Evolutionary conservation across 2,329 filamentous ascomycete genomes (phyloP).

Genomic region (Pseudopithomyces maydicus): DNA sequence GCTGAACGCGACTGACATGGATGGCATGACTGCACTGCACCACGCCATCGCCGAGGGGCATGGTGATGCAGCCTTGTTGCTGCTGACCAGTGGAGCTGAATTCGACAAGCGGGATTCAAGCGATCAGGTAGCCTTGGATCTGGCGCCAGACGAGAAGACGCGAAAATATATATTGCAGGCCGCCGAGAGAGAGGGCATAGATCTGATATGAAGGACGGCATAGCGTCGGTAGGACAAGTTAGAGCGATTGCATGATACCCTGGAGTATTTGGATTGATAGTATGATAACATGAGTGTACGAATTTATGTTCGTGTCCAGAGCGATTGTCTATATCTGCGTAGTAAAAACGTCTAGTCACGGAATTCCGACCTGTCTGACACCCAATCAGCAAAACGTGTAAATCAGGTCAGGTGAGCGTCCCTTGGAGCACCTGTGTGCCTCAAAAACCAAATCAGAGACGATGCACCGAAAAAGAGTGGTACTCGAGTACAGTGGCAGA

Average conservation of each 20-base stretch:
- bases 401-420: too few species aligned
- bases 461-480: too few species aligned
- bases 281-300: background rate
- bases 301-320: background rate
- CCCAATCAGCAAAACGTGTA: too few species aligned
- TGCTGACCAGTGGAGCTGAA: constrained; percentile 86
- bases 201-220: constrained; percentile 46
- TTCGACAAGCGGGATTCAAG: constrained; percentile 75
- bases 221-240: constrained; percentile 4
- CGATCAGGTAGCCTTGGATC: constrained; percentile 74
- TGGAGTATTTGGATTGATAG: constrained; percentile 7
- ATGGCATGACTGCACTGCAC: constrained; percentile 88
- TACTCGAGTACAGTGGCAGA: too few species aligned
- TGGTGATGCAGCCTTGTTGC: constrained; percentile 78
- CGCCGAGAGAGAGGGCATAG: constrained; percentile 85
- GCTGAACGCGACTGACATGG: constrained; percentile 78
- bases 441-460: too few species aligned
- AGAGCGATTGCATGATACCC: constrained; percentile 16
- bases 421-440: too few species aligned
- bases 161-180: constrained; percentile 76
- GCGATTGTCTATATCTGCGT: too few species aligned
- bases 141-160: constrained; percentile 87
- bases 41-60: constrained; percentile 78
- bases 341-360: too few species aligned
- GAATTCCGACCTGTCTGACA: too few species aligned